Evolutionary conservation across 1,284 basidiomycete genomes (phyloP), one percentile per base, ranked within the genome.

Genomic region (Heterobasidion parviporum): DNA sequence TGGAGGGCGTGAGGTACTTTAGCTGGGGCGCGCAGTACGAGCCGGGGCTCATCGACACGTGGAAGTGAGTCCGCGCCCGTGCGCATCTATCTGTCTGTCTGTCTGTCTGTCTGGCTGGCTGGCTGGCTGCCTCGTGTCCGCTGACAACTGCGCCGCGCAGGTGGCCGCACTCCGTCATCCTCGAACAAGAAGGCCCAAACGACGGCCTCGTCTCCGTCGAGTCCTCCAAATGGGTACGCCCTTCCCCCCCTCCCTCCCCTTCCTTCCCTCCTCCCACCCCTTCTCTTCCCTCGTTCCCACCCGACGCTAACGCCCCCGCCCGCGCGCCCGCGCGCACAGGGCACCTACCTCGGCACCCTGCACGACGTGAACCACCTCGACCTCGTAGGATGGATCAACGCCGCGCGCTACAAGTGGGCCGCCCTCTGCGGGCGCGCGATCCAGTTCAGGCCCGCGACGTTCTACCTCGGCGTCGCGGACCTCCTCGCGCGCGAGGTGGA

Each of bases 1-100:
- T 85, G 1, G 75, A 79, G 0, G 81, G 81, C 34, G 88, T 97
- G 56, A 79, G 82, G 60, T 98, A 98, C 70, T 95, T 89, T 65
- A 93, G 89, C 64, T 98, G 93, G 89, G 95, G 95, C 9, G 94
- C 95, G 5, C 78, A 78, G 20, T 95, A 94, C 68, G 82, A 89
- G 12, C 94, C 95, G 3, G 89, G 91, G 1, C 73, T 95, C 56
- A 83, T 95, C 49, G 92, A 95, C 70, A 89, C 92, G 0, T 94
- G 91, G 83, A 89, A 87, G 75, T 88, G 62, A 66, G 76, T 69
- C 8, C 43, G 55, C 34, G 38, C 36, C n/a, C n/a, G n/a, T n/a
- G n/a, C n/a, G n/a, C n/a, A n/a, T n/a, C n/a, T n/a, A n/a, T n/a
- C n/a, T n/a, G n/a, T n/a, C n/a, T n/a, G n/a, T n/a, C n/a, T n/a